A percentile compares a stretch with the other conserved stretches of the same genome.
Evolutionary conservation across 176 grass and related monocot genomes (phyloP).

Genomic region (maize (Zea mays)): DNA sequence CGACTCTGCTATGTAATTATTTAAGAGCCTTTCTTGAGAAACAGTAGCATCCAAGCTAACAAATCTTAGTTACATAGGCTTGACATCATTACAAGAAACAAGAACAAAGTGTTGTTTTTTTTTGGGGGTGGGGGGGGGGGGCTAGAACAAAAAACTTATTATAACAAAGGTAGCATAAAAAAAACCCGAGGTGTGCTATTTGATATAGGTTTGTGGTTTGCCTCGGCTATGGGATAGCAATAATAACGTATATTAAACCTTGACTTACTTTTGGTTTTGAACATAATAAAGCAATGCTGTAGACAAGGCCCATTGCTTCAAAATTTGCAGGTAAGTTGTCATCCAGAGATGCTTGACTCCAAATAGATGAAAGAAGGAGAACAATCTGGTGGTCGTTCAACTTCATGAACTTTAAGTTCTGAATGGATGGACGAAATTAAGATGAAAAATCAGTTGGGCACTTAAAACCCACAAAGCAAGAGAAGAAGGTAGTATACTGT

Average conservation of each 20-base stretch:
- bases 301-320: constrained; percentile 82
- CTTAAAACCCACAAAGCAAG: not conserved
- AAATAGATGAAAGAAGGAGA: constrained; percentile 91
- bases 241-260: constrained; percentile 5
- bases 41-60: not conserved
- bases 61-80: not conserved
- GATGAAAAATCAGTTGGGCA: constrained; percentile 8
- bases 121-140: no score
- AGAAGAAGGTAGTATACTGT: not conserved
- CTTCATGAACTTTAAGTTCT: constrained; percentile 75
- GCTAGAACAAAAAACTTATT: not conserved
- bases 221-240: no score
- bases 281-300: constrained; percentile 69
- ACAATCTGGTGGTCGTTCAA: constrained; percentile 77
- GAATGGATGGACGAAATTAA: constrained; percentile 33
- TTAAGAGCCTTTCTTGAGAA: constrained; percentile 27
- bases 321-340: constrained; percentile 85
- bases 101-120: not conserved
- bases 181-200: not conserved
- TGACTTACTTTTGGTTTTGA: constrained; percentile 69
- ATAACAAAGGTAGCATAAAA: constrained; percentile 22
- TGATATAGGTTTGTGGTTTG: no score
- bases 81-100: not conserved
- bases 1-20: not conserved
- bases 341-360: constrained; percentile 76